Evolutionary conservation across 2,329 filamentous ascomycete species (phyloP).

Genomic region (Fusarium nodosum): DNA sequence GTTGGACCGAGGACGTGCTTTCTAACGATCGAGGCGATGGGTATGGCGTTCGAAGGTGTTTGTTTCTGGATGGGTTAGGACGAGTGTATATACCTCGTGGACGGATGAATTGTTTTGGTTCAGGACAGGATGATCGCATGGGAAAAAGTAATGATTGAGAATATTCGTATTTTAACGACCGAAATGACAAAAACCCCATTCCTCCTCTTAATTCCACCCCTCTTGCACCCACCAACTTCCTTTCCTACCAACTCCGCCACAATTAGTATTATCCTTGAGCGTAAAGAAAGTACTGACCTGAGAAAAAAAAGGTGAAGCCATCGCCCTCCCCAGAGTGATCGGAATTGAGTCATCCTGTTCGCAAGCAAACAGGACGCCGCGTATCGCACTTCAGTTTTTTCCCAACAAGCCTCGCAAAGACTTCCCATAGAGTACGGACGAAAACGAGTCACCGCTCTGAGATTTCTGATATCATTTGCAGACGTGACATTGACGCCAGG

Average conservation of each 20-base stretch:
- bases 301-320: slow-evolving; percentile 60
- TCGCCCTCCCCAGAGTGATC: slow-evolving; percentile 89
- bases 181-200: slow-evolving; percentile 43
- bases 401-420: slow-evolving; percentile 90
- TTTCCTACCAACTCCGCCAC: slow-evolving; percentile 29
- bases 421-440: slow-evolving; percentile 79
- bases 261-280: slow-evolving; percentile 50
- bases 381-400: slow-evolving; percentile 90
- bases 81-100: slow-evolving; percentile 20
- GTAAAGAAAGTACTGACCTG: slow-evolving; percentile 47
- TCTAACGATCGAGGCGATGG: slow-evolving; percentile 10
- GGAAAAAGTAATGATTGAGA: slow-evolving; percentile 22
- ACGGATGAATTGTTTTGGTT: slow-evolving; percentile 6
- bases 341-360: slow-evolving; percentile 82
- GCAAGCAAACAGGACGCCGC: slow-evolving; percentile 71
- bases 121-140: neutral
- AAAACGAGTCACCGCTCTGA: slow-evolving; percentile 63
- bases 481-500: slow-evolving; percentile 82
- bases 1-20: neutral
- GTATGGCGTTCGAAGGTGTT: slow-evolving; percentile 31
- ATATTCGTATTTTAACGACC: slow-evolving; percentile 37
- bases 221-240: neutral
- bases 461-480: slow-evolving; percentile 96
- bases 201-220: slow-evolving; percentile 11
- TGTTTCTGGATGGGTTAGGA: slow-evolving; percentile 6